Base-by-base conservation (phyloP, 768 basidiomycete genomes). In the Paxillus involutus region DNA sequence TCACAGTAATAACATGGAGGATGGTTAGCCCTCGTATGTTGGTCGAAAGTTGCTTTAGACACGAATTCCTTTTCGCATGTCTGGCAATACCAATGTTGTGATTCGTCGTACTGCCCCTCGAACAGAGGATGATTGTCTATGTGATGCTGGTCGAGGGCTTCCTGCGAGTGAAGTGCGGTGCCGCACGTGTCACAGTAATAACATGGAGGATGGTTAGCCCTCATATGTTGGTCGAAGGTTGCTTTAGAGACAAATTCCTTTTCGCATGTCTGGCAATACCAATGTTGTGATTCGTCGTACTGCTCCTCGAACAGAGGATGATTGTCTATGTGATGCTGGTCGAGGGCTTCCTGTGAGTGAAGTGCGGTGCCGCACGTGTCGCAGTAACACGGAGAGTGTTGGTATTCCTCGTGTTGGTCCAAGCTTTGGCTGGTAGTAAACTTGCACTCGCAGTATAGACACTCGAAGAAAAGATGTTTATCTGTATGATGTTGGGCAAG, bases 1-100 rank as follows among this genome's bases (percentile, higher is more conserved):
- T 0, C 36, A 50, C 64, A 65, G 3, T 2, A 19, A 36, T 21
- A 29, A 21, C 5, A 6, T 5, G 26, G 26, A 26, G 4, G 0
- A 24, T 67, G 63, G 13, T 47, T 66, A 17, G 49, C 45, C 16
- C 56, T 47, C 1, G 10, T 32, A 11, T 54, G 57, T 33, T 51
- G 57, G 14, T 54, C 43, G 12, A 53, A 21, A 12, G 44, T 29
- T 11, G 39, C 14, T 14, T 30, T 29, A 16, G 16, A 10, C 26
- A 26, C 6, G 6, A 58, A 58, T 12, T 16, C n/a, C n/a, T 5
- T 39, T 26, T 46, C 40, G 35, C 52, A 58, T 17, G 21, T 13
- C 19, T 43, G n/a, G 32, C 54, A 49, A 43, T 35, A 32, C 19
- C 19, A 44, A 47, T 46, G 48, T 16, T 4, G 36, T 24, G 48